These are phyloP conservation scores for Zopfia rhizophila DNA, from an alignment of 2,329 filamentous ascomycete species.

Conservation along the genomic window DNA sequence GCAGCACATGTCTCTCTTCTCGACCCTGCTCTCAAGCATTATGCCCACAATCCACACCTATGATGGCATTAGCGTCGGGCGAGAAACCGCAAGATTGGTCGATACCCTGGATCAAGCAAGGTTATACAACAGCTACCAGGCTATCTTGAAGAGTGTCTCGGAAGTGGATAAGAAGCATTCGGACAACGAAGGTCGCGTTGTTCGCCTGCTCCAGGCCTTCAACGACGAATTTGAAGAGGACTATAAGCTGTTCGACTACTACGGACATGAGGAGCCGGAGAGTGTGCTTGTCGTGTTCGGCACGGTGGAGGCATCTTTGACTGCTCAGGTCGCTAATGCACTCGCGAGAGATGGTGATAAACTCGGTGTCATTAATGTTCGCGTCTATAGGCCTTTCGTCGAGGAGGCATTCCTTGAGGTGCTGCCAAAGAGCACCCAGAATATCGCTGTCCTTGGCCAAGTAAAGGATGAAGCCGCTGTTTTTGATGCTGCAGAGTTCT, in stretches of 20 bases:
- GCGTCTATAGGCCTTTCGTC: slow-evolving; percentile 93
- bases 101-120: slow-evolving; percentile 80
- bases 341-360: slow-evolving; percentile 78
- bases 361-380: slow-evolving; percentile 89
- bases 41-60: slow-evolving; percentile 89
- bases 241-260: slow-evolving; percentile 94
- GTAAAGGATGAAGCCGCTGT: slow-evolving; percentile 79
- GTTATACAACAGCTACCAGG: slow-evolving; percentile 74
- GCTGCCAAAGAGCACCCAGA: slow-evolving; percentile 78
- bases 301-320: slow-evolving; percentile 87
- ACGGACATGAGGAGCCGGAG: slow-evolving; percentile 81
- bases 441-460: slow-evolving; percentile 88
- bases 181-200: slow-evolving; percentile 76
- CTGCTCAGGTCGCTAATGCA: slow-evolving; percentile 80
- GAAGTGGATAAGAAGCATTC: slow-evolving; percentile 74
- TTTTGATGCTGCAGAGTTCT: slow-evolving; percentile 79
- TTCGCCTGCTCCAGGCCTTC: slow-evolving; percentile 76
- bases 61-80: slow-evolving; percentile 83
- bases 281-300: slow-evolving; percentile 92
- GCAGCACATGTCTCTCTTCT: slow-evolving; percentile 94
- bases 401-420: slow-evolving; percentile 91
- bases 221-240: slow-evolving; percentile 94
- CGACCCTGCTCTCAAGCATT: slow-evolving; percentile 80
- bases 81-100: slow-evolving; percentile 83
- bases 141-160: slow-evolving; percentile 69